Evolutionary conservation across 331 rosid genomes (phyloP), one percentile per base, ranked within the genome.

Genomic region (Erythrophleum ivorense): DNA sequence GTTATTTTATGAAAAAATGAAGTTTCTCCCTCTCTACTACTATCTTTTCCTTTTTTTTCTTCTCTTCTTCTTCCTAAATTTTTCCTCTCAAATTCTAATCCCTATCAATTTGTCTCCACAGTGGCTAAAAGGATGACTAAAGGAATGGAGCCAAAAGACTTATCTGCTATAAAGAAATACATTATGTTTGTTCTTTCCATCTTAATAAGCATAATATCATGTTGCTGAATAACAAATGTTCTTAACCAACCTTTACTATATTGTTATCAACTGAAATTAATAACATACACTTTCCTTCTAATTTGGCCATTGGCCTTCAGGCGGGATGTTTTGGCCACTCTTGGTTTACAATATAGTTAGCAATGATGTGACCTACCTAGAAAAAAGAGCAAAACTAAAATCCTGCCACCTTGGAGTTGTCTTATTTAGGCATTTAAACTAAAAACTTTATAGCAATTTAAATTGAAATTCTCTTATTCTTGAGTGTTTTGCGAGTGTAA

Each of bases 401-500:
- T 63, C 2, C 33, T 65, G 66, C 65, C 65, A 77, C 46, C 73
- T 9, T 6, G 11, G 14, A 33, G 36, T 67, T 38, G 38, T 7
- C 38, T 75, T 19, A 19, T 55, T 9, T 40, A 34, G 62, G 15
- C 48, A 21, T 40, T 12, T 16, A n/a, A 24, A 53, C 15, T 18
- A 43, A 10, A 18, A 70, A 69, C 33, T 24, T 48, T 11, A 14
- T 3, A 53, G 81, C 11, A 57, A 67, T 52, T 38, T 50, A 38
- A 19, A 18, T 21, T 33, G 9, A 6, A 46, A 69, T 31, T 33
- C 41, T 18, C 5, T 33, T 2, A 16, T 43, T 48, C 3, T 71
- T 14, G 71, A 70, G 45, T n/a, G 38, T 74, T 74, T 74, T 36
- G 66, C 66, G 78, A 66, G 65, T 3, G 34, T 2, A 54, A 3